A percentile compares a stretch with the other conserved stretches of the same genome.
These are phyloP conservation scores for Geum urbanum DNA, from an alignment of 306 rosid genomes.

Conservation along the genomic window DNA sequence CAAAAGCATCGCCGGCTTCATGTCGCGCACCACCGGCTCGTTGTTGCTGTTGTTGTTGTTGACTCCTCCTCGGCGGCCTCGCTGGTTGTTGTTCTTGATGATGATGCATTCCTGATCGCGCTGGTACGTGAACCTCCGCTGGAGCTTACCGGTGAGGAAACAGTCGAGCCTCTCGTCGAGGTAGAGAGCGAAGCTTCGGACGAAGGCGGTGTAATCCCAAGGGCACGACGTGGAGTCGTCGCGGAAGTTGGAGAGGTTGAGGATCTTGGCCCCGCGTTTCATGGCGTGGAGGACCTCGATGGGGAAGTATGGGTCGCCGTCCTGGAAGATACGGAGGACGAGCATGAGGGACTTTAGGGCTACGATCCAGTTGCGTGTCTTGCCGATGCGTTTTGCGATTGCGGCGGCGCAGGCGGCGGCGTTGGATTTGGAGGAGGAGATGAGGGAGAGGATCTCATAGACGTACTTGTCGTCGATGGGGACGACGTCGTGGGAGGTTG, in stretches of 20 bases:
- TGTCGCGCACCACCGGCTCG: slow-evolving; percentile 52
- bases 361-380: slow-evolving; percentile 69
- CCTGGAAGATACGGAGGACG: slow-evolving; percentile 68
- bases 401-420: slow-evolving; percentile 63
- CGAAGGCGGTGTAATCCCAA: slow-evolving; percentile 72
- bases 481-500: slow-evolving; percentile 68
- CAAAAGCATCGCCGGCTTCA: slow-evolving; percentile 61
- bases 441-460: slow-evolving; percentile 46
- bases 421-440: slow-evolving; percentile 46
- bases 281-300: slow-evolving; percentile 63
- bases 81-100: slow-evolving; percentile 1
- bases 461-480: slow-evolving; percentile 67
- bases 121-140: slow-evolving; percentile 37
- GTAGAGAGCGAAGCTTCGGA: slow-evolving; percentile 61
- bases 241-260: slow-evolving; percentile 64
- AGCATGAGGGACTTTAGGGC: slow-evolving; percentile 73
- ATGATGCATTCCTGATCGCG: slow-evolving; percentile 3
- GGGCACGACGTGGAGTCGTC: slow-evolving; percentile 76
- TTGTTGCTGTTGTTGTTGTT: not conserved
- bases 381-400: slow-evolving; percentile 56
- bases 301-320: slow-evolving; percentile 80
- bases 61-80: not conserved
- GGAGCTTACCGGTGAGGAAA: slow-evolving; percentile 74
- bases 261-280: slow-evolving; percentile 69
- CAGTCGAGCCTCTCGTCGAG: slow-evolving; percentile 80